Conservation (phyloP, 164 flowering plant species). For the Umbellularia californica region DNA sequence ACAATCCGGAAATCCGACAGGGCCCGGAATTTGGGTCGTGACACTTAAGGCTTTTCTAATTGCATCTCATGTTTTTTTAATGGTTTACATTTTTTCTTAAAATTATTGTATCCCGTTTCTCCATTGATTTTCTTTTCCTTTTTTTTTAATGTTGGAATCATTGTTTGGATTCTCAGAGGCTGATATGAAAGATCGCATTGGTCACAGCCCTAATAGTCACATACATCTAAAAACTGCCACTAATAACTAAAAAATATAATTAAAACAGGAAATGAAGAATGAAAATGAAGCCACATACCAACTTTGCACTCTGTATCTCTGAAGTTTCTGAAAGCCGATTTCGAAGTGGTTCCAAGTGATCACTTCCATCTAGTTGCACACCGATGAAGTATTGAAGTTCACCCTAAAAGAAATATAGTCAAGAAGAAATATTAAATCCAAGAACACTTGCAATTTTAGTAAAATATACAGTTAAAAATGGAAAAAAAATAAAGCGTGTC, state of each 20-base stretch:
- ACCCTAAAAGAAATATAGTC: conserved; percentile 44
- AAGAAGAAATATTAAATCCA: not conserved
- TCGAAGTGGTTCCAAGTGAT: conserved; percentile 80
- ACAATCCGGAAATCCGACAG: too few relatives aligned
- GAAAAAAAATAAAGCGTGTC: not conserved
- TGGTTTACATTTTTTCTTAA: too few relatives aligned
- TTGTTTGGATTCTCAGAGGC: too few relatives aligned
- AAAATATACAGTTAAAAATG: not conserved
- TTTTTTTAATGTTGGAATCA: too few relatives aligned
- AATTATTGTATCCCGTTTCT: too few relatives aligned
- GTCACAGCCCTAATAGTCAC: not conserved
- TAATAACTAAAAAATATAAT: not conserved
- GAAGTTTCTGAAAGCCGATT: conserved; percentile 81
- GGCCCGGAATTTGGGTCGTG: too few relatives aligned
- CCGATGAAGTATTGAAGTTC: conserved; percentile 99
- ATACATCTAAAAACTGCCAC: not conserved
- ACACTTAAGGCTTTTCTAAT: too few relatives aligned
- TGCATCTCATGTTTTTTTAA: too few relatives aligned
- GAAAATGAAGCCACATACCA: conserved; percentile 37
- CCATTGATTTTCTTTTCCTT: too few relatives aligned
- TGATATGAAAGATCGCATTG: too few relatives aligned
- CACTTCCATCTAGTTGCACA: conserved; percentile 98
- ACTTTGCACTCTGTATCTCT: conserved; percentile 69
- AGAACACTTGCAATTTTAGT: not conserved
- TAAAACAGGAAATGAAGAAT: not conserved